Base-by-base conservation (phyloP, 306 rosid species). In the Hylodesmum podocarpum region DNA sequence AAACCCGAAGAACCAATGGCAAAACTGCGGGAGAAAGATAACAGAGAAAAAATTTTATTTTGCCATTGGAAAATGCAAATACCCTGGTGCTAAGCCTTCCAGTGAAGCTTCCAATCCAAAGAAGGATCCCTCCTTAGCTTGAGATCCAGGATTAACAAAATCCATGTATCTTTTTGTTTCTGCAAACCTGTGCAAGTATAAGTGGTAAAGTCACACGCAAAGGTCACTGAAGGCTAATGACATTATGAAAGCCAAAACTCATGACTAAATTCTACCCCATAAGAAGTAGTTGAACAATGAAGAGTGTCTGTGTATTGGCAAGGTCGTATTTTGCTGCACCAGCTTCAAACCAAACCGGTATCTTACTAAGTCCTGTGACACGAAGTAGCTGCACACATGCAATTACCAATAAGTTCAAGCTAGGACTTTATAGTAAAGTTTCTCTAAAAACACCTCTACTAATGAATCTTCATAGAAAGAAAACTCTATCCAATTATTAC, bases 121-220 rank as follows among this genome's bases (percentile, higher is more conserved):
- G 83, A 92, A 95, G 66, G 91, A 65, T 40, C 93, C 97, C 33
- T 87, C 87, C 74, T 89, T 73, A 21, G 91, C 97, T 83, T 92
- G 99, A 88, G 99, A 95, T 79, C 97, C 96, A 8, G 97, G 99
- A 76, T 77, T 92, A 24, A 83, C 72, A 64, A 85, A 95, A 88
- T 95, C 99, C 99, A 95, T 92, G 74, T 90, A 92, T 73, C 97
- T 89, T 85, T 84, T 92, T 19, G 97, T 95, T 85, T 95, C 97
- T 21, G 65, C 99, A 80, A 84, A 95, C 77, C 97, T 95, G 77
- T 50, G 64, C 74, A 84, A 53, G 80, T 39, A 73, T 37, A 80
- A 58, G 18, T 11, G 29, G 62, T 55, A 46, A 43, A 24, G 27
- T 47, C 40, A 33, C 12, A 59, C 19, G 10, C 3, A 9, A 8